These are phyloP conservation scores for Pterula multifida DNA, from an alignment of 1,284 basidiomycete species.

Conservation along the genomic window DNA sequence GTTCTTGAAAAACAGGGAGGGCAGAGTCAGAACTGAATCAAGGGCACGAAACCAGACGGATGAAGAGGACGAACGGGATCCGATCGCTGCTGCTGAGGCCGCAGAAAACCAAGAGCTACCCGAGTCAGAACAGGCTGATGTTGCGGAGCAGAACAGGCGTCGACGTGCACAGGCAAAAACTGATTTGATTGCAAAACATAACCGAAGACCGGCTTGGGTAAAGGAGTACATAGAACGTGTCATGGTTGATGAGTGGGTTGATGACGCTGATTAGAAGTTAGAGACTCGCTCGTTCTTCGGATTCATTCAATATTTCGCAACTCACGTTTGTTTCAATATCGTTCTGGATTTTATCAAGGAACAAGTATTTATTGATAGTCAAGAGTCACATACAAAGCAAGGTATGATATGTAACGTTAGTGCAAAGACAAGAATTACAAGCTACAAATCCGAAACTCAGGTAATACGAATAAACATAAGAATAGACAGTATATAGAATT, in stretches of 20 bases:
- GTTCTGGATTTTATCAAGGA: not conserved
- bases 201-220: constrained; percentile 48
- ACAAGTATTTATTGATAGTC: not conserved
- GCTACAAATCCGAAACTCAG: not conserved
- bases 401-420: not conserved
- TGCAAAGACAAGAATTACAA: not conserved
- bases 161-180: constrained; percentile 20
- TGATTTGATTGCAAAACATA: constrained; percentile 34
- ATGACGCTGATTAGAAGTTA: constrained; percentile 31
- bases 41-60: constrained; percentile 30
- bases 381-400: not conserved
- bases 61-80: constrained; percentile 19
- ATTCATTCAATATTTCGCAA: too few species aligned
- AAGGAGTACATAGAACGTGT: constrained; percentile 54
- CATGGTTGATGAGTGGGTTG: constrained; percentile 54
- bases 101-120: constrained; percentile 15
- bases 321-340: not conserved
- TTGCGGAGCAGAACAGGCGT: not conserved
- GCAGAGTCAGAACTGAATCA: constrained; percentile 54
- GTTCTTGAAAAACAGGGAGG: constrained; percentile 51
- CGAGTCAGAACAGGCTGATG: constrained; percentile 18
- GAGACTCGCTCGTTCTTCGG: not conserved
- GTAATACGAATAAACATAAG: not conserved
- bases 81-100: constrained; percentile 14
- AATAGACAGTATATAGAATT: not conserved